phyloP scores from a whole-genome alignment of 352 stramenopile genomes.

The Globisporangium paroecandrum region DNA sequence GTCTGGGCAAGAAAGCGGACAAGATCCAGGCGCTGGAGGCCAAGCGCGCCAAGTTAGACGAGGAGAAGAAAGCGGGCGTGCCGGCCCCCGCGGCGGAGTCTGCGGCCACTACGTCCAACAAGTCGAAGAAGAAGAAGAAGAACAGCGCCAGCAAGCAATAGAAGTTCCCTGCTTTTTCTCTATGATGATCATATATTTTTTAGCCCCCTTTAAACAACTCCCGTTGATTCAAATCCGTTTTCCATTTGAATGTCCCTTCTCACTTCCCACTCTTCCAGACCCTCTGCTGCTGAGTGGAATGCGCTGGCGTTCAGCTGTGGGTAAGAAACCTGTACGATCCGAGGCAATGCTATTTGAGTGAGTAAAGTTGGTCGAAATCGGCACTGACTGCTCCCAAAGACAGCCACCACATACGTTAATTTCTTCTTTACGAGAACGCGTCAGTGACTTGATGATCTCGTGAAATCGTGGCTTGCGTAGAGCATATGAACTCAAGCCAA shows the following conservation, averaged over 20 bases:
- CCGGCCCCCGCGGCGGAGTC: slow-evolving; percentile 5
- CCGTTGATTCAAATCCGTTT: not conserved
- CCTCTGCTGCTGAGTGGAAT: no score
- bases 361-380: no score
- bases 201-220: not conserved
- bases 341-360: no score
- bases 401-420: no score
- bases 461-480: no score
- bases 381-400: no score
- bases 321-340: no score
- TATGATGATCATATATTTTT: not conserved
- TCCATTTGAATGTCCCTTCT: not conserved
- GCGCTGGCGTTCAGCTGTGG: no score
- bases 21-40: slow-evolving; percentile 82
- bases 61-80: slow-evolving; percentile 50
- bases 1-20: slow-evolving; percentile 84
- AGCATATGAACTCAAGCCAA: no score
- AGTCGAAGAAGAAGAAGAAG: slow-evolving; percentile 30
- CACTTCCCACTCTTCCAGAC: no score
- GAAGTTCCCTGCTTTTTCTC: not conserved
- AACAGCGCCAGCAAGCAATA: slow-evolving; percentile 18
- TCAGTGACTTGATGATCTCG: no score
- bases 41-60: slow-evolving; percentile 70
- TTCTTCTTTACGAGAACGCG: no score
- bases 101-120: slow-evolving; percentile 6